phyloP scores from a whole-genome alignment of 495 filamentous ascomycete species.

The Penicillium cinerascens region DNA sequence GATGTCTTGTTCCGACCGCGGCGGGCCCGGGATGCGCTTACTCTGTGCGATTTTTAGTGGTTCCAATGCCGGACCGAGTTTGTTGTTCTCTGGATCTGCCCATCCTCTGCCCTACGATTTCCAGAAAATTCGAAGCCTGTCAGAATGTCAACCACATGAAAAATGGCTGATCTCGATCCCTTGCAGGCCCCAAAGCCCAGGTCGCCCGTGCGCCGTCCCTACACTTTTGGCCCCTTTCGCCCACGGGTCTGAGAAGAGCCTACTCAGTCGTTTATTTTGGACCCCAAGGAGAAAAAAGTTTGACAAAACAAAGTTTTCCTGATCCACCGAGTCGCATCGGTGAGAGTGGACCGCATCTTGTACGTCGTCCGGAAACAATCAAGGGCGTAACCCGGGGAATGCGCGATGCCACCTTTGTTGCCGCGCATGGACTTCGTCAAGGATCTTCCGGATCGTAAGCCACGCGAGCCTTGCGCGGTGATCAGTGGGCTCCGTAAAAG shows the following conservation, averaged over 20 bases:
- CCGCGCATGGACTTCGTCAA: constrained; percentile 16
- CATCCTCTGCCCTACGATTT: neutral
- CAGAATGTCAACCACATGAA: constrained; percentile 17
- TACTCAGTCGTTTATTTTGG: neutral
- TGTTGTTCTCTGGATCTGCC: constrained; percentile 1
- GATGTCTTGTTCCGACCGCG: constrained; percentile 20
- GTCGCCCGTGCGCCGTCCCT: neutral
- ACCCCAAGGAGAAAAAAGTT: constrained; percentile 9
- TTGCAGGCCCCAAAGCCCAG: constrained; percentile 5
- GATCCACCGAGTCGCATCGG: constrained; percentile 9
- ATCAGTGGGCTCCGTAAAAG: constrained; percentile 2
- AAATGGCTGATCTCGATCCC: constrained; percentile 10
- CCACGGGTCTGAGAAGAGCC: neutral
- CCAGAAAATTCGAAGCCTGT: constrained; percentile 20
- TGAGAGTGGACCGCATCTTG: constrained; percentile 6
- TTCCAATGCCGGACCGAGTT: neutral
- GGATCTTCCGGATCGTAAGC: constrained; percentile 13
- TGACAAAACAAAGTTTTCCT: constrained; percentile 11
- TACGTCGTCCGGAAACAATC: constrained; percentile 21
- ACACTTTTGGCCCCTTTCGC: neutral
- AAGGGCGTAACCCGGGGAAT: neutral
- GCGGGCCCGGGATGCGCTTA: constrained; percentile 12
- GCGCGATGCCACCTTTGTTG: constrained; percentile 12
- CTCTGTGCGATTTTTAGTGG: constrained; percentile 2
- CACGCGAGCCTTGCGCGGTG: constrained; percentile 16